A percentile compares a stretch with the other conserved stretches of the same genome.
Evolutionary conservation across 2,329 filamentous ascomycete genomes (phyloP).

Genomic region (Alternaria tenuissima): DNA sequence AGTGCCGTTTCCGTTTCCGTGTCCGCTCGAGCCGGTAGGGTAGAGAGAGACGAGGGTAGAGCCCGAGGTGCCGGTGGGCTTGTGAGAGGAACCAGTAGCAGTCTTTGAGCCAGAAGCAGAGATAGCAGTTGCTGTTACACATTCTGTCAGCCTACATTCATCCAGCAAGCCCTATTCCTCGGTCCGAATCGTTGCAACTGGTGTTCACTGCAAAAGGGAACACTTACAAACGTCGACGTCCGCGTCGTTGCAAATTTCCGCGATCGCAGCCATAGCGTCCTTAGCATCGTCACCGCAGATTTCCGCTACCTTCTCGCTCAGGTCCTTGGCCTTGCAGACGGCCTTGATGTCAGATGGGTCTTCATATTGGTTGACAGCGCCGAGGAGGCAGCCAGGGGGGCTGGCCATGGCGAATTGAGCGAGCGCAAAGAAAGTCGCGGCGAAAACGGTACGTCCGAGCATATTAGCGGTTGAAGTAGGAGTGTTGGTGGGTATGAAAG

Average conservation of each 20-base stretch:
- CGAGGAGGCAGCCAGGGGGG: conserved; percentile 42
- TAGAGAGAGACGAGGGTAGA: conserved; percentile 11
- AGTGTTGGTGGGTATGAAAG: not conserved
- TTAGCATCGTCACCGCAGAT: conserved; percentile 35
- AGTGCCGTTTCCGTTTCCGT: conserved; percentile 13
- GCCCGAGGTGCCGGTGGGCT: conserved; percentile 14
- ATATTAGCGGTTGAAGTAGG: conserved; percentile 26
- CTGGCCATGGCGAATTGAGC: conserved; percentile 32
- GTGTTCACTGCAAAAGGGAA: not conserved
- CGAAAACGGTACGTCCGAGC: conserved; percentile 40
- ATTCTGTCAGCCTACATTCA: conserved; percentile 5
- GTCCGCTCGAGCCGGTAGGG: conserved; percentile 14
- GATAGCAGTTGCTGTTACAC: conserved; percentile 25
- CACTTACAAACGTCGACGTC: conserved; percentile 44
- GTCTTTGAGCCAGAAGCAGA: conserved; percentile 29
- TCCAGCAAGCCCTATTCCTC: not conserved
- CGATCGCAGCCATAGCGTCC: conserved; percentile 37
- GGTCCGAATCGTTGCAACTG: not conserved
- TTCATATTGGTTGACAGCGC: conserved; percentile 41
- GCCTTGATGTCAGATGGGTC: conserved; percentile 35
- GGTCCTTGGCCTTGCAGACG: conserved; percentile 41
- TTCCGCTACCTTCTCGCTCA: conserved; percentile 30
- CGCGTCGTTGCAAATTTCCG: conserved; percentile 38
- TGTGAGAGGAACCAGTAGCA: conserved; percentile 19
- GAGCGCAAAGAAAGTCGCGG: conserved; percentile 36